phyloP scores from a whole-genome alignment of 2,329 filamentous ascomycete species.

The Cladosporium sp. region DNA sequence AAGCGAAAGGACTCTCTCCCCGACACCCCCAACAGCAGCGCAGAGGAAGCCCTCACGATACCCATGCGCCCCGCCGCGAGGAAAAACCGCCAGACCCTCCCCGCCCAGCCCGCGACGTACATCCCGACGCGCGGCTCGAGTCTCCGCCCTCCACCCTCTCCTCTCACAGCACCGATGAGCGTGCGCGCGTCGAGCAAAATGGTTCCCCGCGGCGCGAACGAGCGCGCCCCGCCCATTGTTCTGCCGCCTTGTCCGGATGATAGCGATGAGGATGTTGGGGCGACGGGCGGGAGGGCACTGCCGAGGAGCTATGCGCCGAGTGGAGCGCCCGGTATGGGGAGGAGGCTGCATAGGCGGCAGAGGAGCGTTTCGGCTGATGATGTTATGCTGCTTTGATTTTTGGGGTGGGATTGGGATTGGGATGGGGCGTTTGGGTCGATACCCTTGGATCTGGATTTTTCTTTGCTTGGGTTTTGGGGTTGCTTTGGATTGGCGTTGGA shows the following conservation, averaged over 20 bases:
- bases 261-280: neutral
- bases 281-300: neutral
- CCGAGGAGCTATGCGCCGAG: constrained; percentile 5
- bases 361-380: constrained; percentile 12
- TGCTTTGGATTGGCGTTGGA: too few species aligned
- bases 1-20: constrained; percentile 2
- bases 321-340: neutral
- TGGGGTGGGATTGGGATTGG: too few species aligned
- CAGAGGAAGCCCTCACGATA: neutral
- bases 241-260: constrained; percentile 27
- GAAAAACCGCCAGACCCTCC: constrained; percentile 5
- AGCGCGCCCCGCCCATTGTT: constrained; percentile 26
- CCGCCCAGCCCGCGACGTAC: constrained; percentile 6
- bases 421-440: too few species aligned
- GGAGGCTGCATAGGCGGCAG: constrained; percentile 10
- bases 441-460: too few species aligned
- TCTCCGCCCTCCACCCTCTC: constrained; percentile 8
- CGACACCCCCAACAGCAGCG: neutral
- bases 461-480: too few species aligned
- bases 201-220: constrained; percentile 27
- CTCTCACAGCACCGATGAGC: neutral
- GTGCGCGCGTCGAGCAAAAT: constrained; percentile 18
- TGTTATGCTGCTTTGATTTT: neutral
- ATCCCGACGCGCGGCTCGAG: constrained; percentile 15
- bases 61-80: neutral